Evolutionary conservation across 2,329 filamentous ascomycete species (phyloP), one percentile per base, ranked within the genome.

Genomic region (Teratosphaeriaceae sp.): DNA sequence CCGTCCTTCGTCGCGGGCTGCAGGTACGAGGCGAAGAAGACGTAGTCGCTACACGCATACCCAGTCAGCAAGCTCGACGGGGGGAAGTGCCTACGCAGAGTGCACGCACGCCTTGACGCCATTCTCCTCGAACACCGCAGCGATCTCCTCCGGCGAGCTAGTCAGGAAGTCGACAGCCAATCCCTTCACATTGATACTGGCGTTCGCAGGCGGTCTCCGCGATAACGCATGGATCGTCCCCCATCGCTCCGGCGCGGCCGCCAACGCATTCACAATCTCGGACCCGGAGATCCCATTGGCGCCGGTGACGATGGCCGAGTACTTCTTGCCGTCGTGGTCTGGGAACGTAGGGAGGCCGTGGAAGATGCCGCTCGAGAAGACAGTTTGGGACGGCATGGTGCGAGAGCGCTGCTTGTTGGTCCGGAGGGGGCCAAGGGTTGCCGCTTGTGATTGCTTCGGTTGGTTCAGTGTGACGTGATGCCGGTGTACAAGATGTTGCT

Each of bases 1-100:
- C 70, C 68, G 7, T 18, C 16, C 15, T 34, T 11, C 8, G 24
- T 27, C 30, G 30, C 12, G 1, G 72, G 71, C 29, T 63, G 73
- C 4, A 73, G 59, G 58, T 77, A 76, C 2, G 71, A 72, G 44
- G 71, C 75, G 58, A 74, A 77, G 55, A 75, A 76, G 8, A 74
- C 60, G 43, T 73, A 67, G 47, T 70, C 68, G 24, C 24, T 27
- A 13, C 24, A 27, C 24, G 8, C 24, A 27, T 13, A 13, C 13
- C 8, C 8, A 13, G 24, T 27, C 24, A 27, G 24, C 24, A 27
- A 8, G 8, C 8, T 13, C 13, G 24, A 27, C 24, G 24, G 13
- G 8, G n/a, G 13, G 13, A 27, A 27, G 24, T 27, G 13, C 8
- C 13, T 8, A 27, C 13, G 24, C 8, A 27, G 8, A 27, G 24